Conservation (phyloP, 2,329 filamentous ascomycete species). For the Cordyceps fumosorosea region DNA sequence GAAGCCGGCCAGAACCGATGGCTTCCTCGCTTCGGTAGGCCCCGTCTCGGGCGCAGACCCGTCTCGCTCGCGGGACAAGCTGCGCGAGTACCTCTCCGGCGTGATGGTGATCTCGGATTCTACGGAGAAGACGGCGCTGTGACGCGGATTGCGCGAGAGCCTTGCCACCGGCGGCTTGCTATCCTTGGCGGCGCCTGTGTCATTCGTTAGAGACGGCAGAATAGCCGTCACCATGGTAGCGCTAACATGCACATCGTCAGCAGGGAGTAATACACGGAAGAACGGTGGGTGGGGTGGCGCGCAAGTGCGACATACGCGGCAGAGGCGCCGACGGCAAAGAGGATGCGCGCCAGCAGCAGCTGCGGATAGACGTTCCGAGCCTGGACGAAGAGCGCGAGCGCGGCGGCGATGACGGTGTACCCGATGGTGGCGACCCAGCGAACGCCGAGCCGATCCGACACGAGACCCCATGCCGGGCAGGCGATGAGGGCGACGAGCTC, state of each 20-base stretch:
- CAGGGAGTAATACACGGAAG: not conserved
- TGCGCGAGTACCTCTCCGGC: conserved; percentile 49
- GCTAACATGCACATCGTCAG: conserved; percentile 24
- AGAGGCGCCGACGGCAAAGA: conserved; percentile 89
- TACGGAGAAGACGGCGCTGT: conserved; percentile 59
- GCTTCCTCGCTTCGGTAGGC: conserved; percentile 33
- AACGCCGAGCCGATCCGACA: conserved; percentile 72
- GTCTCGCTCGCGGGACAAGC: conserved; percentile 25
- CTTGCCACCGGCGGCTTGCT: conserved; percentile 25
- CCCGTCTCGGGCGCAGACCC: conserved; percentile 15
- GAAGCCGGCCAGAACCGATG: conserved; percentile 68
- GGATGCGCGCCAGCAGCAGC: conserved; percentile 71
- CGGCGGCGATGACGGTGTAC: conserved; percentile 72
- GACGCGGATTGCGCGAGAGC: conserved; percentile 36
- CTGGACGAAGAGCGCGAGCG: conserved; percentile 77
- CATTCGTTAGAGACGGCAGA: conserved; percentile 63
- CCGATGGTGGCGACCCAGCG: conserved; percentile 67
- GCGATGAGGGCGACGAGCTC: conserved; percentile 76
- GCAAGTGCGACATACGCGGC: conserved; percentile 54
- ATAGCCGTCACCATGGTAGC: conserved; percentile 97
- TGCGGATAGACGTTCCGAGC: conserved; percentile 83
- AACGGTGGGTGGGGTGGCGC: not conserved
- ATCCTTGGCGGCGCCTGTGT: conserved; percentile 28
- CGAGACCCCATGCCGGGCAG: conserved; percentile 71
- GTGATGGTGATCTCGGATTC: conserved; percentile 73